These are phyloP conservation scores for Cerioporus squamosus DNA, from an alignment of 1,284 basidiomycete species.

Conservation along the genomic window DNA sequence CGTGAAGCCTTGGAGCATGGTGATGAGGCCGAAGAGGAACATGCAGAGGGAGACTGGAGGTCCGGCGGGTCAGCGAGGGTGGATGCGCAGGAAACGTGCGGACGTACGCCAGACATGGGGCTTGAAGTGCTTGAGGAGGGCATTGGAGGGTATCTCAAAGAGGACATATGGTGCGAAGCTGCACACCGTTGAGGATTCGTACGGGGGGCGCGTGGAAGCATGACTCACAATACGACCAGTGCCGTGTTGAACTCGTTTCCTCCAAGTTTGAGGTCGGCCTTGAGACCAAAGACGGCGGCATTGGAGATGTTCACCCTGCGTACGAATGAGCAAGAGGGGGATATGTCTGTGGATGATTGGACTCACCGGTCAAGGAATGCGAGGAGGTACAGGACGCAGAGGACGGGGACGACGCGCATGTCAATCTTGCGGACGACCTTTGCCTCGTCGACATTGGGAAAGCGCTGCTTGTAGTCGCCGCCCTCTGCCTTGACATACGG, in stretches of 20 bases:
- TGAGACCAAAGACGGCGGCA: slow-evolving; percentile 34
- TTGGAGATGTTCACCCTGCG: slow-evolving; percentile 38
- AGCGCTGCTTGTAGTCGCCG: slow-evolving; percentile 25
- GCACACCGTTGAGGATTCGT: background rate
- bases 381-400: slow-evolving; percentile 35
- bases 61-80: background rate
- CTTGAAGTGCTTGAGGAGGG: slow-evolving; percentile 36
- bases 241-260: slow-evolving; percentile 36
- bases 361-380: slow-evolving; percentile 39
- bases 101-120: slow-evolving; percentile 37
- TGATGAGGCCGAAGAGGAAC: slow-evolving; percentile 41
- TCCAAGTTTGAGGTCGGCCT: slow-evolving; percentile 32
- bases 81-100: background rate
- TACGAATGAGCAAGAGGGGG: too few species aligned
- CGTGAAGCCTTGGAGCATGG: slow-evolving; percentile 39
- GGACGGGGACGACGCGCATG: slow-evolving; percentile 32
- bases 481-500: slow-evolving; percentile 14
- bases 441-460: slow-evolving; percentile 29
- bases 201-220: background rate
- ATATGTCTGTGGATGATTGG: background rate
- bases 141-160: slow-evolving; percentile 39
- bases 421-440: slow-evolving; percentile 37
- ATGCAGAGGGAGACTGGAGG: slow-evolving; percentile 35
- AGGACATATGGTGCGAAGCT: slow-evolving; percentile 39
- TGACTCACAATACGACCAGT: slow-evolving; percentile 36